These are phyloP conservation scores for Keithomyces neogunnii DNA, from an alignment of 2,329 filamentous ascomycete species.

Conservation along the genomic window DNA sequence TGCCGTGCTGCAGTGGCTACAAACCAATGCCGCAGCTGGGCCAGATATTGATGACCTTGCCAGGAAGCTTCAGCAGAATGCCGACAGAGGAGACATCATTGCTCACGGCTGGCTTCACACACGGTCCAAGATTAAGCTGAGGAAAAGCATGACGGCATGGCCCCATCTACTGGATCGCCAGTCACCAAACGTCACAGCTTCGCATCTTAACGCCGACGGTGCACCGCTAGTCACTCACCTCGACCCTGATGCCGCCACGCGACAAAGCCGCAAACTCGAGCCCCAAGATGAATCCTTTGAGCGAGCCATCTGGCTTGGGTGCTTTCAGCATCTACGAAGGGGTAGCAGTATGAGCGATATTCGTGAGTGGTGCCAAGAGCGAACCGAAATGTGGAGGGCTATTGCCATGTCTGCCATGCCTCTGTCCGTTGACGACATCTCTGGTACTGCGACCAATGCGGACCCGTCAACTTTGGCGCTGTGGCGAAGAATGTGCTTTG, in stretches of 20 bases:
- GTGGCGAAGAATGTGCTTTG: conserved; percentile 73
- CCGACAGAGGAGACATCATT: conserved; percentile 73
- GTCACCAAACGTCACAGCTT: conserved; percentile 45
- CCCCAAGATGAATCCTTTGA: conserved; percentile 83
- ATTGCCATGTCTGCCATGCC: conserved; percentile 69
- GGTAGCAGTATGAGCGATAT: conserved; percentile 70
- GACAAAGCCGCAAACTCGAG: conserved; percentile 70
- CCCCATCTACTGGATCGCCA: conserved; percentile 56
- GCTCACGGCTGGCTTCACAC: conserved; percentile 90
- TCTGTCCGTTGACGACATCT: conserved; percentile 41
- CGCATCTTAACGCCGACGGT: conserved; percentile 49
- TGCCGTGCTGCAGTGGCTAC: conserved; percentile 77
- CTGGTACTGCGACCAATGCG: conserved; percentile 19
- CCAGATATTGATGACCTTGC: conserved; percentile 70
- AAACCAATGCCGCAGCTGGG: conserved; percentile 62
- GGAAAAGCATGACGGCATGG: conserved; percentile 70
- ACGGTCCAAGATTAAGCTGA: conserved; percentile 77
- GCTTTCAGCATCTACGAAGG: conserved; percentile 83
- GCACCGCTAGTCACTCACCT: conserved; percentile 73
- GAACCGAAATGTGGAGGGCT: conserved; percentile 83
- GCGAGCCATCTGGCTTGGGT: conserved; percentile 84
- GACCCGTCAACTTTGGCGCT: conserved; percentile 44
- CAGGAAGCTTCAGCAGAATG: conserved; percentile 64
- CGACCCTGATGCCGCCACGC: conserved; percentile 80
- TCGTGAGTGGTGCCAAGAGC: conserved; percentile 75